A percentile compares a stretch with the other conserved stretches of the same genome.
Conservation (phyloP, 495 filamentous ascomycete species). For the Podospora fimiseda region DNA sequence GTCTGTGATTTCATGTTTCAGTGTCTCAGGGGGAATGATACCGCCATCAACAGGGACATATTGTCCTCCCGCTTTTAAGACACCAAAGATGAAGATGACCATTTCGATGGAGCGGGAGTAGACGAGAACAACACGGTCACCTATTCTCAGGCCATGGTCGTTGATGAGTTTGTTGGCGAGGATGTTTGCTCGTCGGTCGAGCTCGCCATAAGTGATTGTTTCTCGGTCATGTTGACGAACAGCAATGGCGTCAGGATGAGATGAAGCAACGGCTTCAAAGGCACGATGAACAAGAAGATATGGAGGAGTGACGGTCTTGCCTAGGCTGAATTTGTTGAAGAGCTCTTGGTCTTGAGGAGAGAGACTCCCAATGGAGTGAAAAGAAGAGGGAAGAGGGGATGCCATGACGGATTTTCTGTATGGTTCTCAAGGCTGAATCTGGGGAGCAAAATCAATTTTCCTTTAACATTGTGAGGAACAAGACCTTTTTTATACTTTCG, state of each 20-base stretch:
- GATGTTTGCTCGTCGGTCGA: conserved; percentile 26
- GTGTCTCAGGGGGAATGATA: conserved; percentile 26
- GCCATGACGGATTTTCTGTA: neutral
- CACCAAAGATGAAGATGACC: conserved; percentile 41
- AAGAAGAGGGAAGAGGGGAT: neutral
- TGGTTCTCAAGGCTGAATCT: too few species aligned
- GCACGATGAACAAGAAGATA: conserved; percentile 25
- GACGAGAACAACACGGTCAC: conserved; percentile 26
- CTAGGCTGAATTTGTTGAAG: conserved; percentile 26
- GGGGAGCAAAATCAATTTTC: too few species aligned
- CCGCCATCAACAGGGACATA: conserved; percentile 45
- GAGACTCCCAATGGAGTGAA: conserved; percentile 20
- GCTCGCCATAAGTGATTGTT: conserved; percentile 29
- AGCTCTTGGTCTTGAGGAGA: conserved; percentile 16
- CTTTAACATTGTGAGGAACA: too few species aligned
- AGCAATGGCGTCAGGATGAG: conserved; percentile 21
- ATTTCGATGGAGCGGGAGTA: conserved; percentile 29
- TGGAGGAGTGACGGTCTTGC: conserved; percentile 15
- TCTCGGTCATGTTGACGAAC: conserved; percentile 24
- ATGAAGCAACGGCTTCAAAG: conserved; percentile 23
- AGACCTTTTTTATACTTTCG: too few species aligned
- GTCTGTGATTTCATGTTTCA: conserved; percentile 28
- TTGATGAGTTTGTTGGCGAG: conserved; percentile 23
- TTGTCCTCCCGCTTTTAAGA: conserved; percentile 45
- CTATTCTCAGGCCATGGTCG: conserved; percentile 18